Evolutionary conservation across 73 alveolate genomes (phyloP).

Genomic region (Tetrahymena borealis): DNA sequence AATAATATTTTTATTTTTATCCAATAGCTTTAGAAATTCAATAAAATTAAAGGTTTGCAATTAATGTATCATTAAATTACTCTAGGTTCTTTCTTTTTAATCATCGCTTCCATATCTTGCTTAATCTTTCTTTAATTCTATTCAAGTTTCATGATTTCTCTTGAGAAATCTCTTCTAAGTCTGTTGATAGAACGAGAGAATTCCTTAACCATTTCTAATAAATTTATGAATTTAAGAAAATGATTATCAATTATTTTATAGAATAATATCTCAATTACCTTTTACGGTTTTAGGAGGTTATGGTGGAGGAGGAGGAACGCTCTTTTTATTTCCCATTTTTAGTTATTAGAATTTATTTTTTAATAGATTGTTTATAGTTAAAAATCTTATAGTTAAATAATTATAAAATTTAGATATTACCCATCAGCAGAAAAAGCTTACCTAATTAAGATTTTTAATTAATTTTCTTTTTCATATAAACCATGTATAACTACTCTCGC

Average conservation of each 20-base stretch:
- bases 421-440: too few relatives aligned
- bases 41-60: neutral
- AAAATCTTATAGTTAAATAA: neutral
- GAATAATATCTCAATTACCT: neutral
- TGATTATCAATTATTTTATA: neutral
- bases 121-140: slow-evolving; percentile 15
- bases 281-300: slow-evolving; percentile 36
- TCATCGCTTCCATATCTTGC: slow-evolving; percentile 10
- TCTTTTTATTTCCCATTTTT: slow-evolving; percentile 33
- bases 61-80: neutral
- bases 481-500: too few relatives aligned
- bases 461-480: too few relatives aligned
- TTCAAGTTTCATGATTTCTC: slow-evolving; percentile 43
- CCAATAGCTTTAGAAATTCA: neutral
- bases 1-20: neutral
- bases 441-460: too few relatives aligned
- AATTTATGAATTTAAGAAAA: neutral
- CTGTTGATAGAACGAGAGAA: slow-evolving; percentile 24
- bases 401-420: neutral
- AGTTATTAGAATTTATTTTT: neutral
- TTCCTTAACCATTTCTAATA: slow-evolving; percentile 46
- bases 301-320: slow-evolving; percentile 47
- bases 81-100: slow-evolving; percentile 36
- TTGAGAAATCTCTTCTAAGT: slow-evolving; percentile 29
- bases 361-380: neutral